Percentiles rank a stretch among this genome's conserved stretches.
phyloP scores from a whole-genome alignment of 768 basidiomycete genomes.

The Punctularia strigosozonata region DNA sequence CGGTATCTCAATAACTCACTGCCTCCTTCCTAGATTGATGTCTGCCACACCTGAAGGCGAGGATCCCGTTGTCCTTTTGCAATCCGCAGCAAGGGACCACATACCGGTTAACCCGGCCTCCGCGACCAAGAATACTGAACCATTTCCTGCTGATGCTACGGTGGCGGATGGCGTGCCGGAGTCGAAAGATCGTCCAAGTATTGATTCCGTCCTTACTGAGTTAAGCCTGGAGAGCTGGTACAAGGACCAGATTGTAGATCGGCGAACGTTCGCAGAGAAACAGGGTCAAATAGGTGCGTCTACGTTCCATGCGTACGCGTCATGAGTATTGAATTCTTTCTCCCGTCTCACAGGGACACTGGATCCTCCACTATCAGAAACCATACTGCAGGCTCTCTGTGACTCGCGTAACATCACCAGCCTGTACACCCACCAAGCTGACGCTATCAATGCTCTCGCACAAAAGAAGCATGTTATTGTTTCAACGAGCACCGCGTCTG shows the following conservation, averaged over 20 bases:
- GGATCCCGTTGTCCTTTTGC: conserved; percentile 52
- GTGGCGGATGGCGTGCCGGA: conserved; percentile 20
- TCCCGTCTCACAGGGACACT: conserved; percentile 26
- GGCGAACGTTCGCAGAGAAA: conserved; percentile 41
- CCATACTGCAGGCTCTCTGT: conserved; percentile 42
- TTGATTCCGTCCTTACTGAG: conserved; percentile 47
- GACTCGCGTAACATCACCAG: conserved; percentile 47
- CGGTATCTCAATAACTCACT: not conserved
- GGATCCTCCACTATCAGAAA: conserved; percentile 43
- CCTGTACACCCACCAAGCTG: conserved; percentile 61
- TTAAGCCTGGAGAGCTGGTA: conserved; percentile 54
- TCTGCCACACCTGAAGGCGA: conserved; percentile 36
- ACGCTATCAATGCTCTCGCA: conserved; percentile 54
- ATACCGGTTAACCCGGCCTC: conserved; percentile 52
- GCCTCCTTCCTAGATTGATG: conserved; percentile 41
- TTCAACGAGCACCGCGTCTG: conserved; percentile 84
- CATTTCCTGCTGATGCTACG: conserved; percentile 5
- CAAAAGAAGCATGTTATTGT: conserved; percentile 65
- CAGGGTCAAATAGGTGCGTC: conserved; percentile 37
- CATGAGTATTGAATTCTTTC: not conserved
- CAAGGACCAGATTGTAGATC: conserved; percentile 51
- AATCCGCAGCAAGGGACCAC: conserved; percentile 56
- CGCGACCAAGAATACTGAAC: conserved; percentile 1
- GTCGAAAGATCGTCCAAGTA: conserved; percentile 42
- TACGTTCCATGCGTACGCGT: not conserved